phyloP scores from a whole-genome alignment of 2,329 filamentous ascomycete genomes.

The Penicillium polonicum region DNA sequence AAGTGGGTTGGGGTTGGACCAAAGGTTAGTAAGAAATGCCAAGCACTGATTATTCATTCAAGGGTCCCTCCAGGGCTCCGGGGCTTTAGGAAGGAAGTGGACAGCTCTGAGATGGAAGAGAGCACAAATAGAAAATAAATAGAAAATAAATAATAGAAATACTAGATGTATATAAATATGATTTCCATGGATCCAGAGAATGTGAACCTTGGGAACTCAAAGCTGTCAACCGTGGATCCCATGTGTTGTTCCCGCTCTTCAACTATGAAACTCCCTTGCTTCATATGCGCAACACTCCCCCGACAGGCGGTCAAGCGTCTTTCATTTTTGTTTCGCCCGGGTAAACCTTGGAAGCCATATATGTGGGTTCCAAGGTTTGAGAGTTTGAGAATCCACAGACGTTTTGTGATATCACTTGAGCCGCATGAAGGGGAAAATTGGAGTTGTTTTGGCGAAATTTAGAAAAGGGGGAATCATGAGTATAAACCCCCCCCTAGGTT shows the following conservation, averaged over 20 bases:
- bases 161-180: background rate
- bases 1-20: conserved; percentile 8
- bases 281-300: background rate
- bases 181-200: background rate
- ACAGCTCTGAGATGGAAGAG: background rate
- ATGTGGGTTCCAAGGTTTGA: no score
- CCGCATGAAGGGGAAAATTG: background rate
- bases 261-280: conserved; percentile 8
- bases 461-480: background rate
- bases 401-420: background rate
- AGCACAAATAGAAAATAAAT: background rate
- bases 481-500: no score
- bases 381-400: background rate
- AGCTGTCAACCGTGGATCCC: conserved; percentile 3
- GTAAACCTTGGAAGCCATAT: background rate
- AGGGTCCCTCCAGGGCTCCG: background rate
- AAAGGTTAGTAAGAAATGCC: conserved; percentile 5
- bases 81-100: no score
- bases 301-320: background rate
- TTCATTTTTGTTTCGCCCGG: background rate
- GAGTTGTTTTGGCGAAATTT: background rate
- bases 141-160: background rate
- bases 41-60: background rate
- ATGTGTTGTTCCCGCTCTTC: background rate
- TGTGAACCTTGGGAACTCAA: background rate